Conservation (phyloP, 768 basidiomycete species). For the Pisolithus sp. region DNA sequence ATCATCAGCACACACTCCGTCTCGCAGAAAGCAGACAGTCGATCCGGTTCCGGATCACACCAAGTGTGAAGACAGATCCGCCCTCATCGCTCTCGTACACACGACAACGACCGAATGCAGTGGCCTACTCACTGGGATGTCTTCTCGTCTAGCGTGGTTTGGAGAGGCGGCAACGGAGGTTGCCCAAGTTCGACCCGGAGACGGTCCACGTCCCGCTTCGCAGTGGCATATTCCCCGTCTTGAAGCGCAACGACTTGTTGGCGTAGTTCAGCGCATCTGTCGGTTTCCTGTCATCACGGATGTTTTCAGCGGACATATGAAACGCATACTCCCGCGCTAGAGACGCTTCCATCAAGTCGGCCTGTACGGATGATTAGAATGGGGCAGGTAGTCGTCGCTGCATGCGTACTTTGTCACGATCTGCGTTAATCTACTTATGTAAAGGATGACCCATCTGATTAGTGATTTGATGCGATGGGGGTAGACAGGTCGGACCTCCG, state of each 20-base stretch:
- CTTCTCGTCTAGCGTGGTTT: slow-evolving; percentile 70
- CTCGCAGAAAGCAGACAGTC: too few relatives aligned
- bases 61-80: too few relatives aligned
- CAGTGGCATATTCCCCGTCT: slow-evolving; percentile 68
- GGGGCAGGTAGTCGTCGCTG: not conserved
- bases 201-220: slow-evolving; percentile 72
- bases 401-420: slow-evolving; percentile 59
- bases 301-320: slow-evolving; percentile 1
- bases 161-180: slow-evolving; percentile 62
- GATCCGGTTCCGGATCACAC: too few relatives aligned
- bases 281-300: slow-evolving; percentile 5
- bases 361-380: slow-evolving; percentile 29
- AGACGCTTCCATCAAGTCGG: slow-evolving; percentile 61
- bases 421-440: slow-evolving; percentile 60
- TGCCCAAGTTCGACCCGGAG: slow-evolving; percentile 74
- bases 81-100: too few relatives aligned
- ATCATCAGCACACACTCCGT: too few relatives aligned
- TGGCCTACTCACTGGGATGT: slow-evolving; percentile 39
- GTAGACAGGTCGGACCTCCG: slow-evolving; percentile 47
- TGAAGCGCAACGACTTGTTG: slow-evolving; percentile 59
- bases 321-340: slow-evolving; percentile 60
- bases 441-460: not conserved
- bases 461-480: slow-evolving; percentile 2
- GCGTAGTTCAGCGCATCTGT: slow-evolving; percentile 61
- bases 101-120: slow-evolving; percentile 2